Percentiles rank a stretch among this genome's conserved stretches.
These are phyloP conservation scores for Prosopis cineraria DNA, from an alignment of 306 rosid genomes.

Conservation along the genomic window DNA sequence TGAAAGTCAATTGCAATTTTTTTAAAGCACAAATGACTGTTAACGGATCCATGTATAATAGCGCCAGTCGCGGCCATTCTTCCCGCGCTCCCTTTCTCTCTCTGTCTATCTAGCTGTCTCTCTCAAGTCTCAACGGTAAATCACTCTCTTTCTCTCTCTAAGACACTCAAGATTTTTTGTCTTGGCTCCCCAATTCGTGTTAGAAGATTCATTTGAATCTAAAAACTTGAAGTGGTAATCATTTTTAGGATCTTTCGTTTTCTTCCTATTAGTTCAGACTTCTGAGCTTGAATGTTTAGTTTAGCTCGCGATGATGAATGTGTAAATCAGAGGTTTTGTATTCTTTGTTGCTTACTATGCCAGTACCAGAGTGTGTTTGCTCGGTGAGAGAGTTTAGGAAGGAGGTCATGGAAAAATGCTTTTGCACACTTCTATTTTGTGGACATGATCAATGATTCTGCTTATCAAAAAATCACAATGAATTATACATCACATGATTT, in stretches of 20 bases:
- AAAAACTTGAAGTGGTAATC: neutral
- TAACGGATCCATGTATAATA: slow-evolving; percentile 10
- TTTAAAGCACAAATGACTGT: neutral
- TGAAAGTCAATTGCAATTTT: neutral
- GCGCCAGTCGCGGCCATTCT: slow-evolving; percentile 15
- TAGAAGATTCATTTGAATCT: neutral
- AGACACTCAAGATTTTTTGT: neutral
- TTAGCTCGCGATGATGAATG: neutral
- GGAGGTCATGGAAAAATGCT: neutral
- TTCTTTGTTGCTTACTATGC: neutral
- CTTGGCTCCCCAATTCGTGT: neutral
- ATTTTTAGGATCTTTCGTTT: neutral
- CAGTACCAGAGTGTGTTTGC: slow-evolving; percentile 23
- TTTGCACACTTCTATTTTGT: neutral
- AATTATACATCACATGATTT: neutral
- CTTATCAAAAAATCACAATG: neutral
- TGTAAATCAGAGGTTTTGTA: neutral
- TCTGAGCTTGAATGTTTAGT: neutral
- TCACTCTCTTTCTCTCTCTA: neutral
- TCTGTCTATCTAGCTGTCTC: neutral
- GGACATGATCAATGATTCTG: neutral
- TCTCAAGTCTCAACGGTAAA: slow-evolving; percentile 10
- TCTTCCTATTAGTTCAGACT: neutral
- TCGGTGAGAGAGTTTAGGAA: slow-evolving; percentile 22
- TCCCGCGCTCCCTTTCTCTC: neutral